A percentile compares a stretch with the other conserved stretches of the same genome.
Conservation (phyloP, 177 flowering plant species). For the Tripterygium wilfordii region DNA sequence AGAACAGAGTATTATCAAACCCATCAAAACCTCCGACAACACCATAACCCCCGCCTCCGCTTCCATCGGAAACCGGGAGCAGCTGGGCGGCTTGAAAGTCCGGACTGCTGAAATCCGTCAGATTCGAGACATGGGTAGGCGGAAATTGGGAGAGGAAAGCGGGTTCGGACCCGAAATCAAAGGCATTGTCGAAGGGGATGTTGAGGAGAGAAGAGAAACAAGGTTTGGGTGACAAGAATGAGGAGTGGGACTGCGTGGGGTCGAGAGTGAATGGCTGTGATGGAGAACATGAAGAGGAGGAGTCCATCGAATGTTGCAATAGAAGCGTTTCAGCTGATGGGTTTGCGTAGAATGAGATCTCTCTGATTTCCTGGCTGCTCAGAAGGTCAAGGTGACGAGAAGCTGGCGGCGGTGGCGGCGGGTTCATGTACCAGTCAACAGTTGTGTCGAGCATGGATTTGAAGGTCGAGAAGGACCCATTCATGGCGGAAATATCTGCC, state of each 20-base stretch:
- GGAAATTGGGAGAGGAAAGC: too few relatives aligned
- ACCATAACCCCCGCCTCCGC: conserved; percentile 6
- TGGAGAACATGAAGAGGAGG: conserved; percentile 26
- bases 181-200: conserved; percentile 21
- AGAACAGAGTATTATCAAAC: conserved; percentile 11
- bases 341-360: conserved; percentile 8
- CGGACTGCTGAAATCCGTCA: too few relatives aligned
- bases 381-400: conserved; percentile 7
- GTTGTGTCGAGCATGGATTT: conserved; percentile 32
- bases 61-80: not conserved
- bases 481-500: not conserved
- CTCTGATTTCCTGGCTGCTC: conserved; percentile 11
- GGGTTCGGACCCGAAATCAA: too few relatives aligned
- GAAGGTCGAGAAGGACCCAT: conserved; percentile 18
- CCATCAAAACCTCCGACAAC: conserved; percentile 18
- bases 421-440: conserved; percentile 19
- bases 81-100: conserved; percentile 3
- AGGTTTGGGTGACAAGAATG: conserved; percentile 20
- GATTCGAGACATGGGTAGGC: too few relatives aligned
- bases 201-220: conserved; percentile 24
- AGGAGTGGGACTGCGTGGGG: conserved; percentile 22
- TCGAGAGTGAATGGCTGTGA: conserved; percentile 20
- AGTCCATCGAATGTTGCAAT: conserved; percentile 19
- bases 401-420: conserved; percentile 1
- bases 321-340: conserved; percentile 2